These are phyloP conservation scores for Fusarium tricinctum DNA, from an alignment of 2,329 filamentous ascomycete genomes.

Conservation along the genomic window DNA sequence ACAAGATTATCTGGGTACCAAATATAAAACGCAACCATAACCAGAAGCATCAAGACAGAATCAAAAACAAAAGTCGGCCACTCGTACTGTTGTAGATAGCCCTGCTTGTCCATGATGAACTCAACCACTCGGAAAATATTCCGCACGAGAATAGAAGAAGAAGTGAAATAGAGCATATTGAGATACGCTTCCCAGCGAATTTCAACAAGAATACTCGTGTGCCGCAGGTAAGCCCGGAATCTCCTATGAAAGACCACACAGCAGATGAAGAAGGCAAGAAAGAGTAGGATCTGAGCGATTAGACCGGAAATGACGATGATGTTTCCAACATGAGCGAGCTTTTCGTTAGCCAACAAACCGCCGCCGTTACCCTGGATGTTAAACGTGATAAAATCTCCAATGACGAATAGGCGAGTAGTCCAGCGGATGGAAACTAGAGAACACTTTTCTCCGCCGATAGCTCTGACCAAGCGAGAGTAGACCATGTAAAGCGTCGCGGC, in stretches of 20 bases:
- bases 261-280: conserved; percentile 21
- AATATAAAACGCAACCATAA: conserved; percentile 27
- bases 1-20: conserved; percentile 25
- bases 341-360: conserved; percentile 11
- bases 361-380: conserved; percentile 29
- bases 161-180: conserved; percentile 28
- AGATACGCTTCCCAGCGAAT: conserved; percentile 25
- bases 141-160: conserved; percentile 10
- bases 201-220: rapidly evolving
- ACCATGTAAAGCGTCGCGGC: conserved; percentile 42
- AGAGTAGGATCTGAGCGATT: background rate
- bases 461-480: conserved; percentile 18
- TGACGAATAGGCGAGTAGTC: conserved; percentile 32
- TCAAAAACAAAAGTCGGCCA: conserved; percentile 38
- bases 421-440: conserved; percentile 23
- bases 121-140: conserved; percentile 34
- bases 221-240: background rate
- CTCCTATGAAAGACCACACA: conserved; percentile 19
- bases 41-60: conserved; percentile 22
- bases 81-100: conserved; percentile 35
- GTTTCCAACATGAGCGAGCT: conserved; percentile 5
- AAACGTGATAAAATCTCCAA: conserved; percentile 29
- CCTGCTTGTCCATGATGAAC: conserved; percentile 25
- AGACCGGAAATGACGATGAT: conserved; percentile 20
- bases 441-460: background rate